Conservation (phyloP, 2,329 filamentous ascomycete genomes). For the Paraconiothyrium sp. region DNA sequence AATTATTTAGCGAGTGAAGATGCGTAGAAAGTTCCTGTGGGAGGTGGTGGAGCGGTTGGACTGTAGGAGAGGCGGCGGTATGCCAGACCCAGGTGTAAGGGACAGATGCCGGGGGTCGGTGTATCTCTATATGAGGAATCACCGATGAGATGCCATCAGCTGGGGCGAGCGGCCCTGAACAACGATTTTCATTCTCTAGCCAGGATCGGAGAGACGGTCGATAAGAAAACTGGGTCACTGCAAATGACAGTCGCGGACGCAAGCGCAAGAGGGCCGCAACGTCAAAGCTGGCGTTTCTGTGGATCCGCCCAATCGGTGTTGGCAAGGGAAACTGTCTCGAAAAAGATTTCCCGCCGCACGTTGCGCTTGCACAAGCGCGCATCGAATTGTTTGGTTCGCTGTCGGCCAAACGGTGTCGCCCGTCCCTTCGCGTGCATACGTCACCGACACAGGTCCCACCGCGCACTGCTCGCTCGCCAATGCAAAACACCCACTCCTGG, state of each 20-base stretch:
- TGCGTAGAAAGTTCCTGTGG: background rate
- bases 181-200: conserved; percentile 31
- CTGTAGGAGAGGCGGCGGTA: background rate
- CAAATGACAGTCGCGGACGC: conserved; percentile 20
- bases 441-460: conserved; percentile 20
- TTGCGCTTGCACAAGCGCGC: conserved; percentile 2
- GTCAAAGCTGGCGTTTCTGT: conserved; percentile 23
- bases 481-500: background rate
- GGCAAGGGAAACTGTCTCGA: conserved; percentile 21
- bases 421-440: conserved; percentile 12
- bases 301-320: conserved; percentile 28
- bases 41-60: conserved; percentile 4
- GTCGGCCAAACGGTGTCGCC: conserved; percentile 5
- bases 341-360: conserved; percentile 7
- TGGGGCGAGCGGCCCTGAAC: conserved; percentile 30
- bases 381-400: conserved; percentile 11
- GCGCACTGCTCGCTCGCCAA: conserved; percentile 3
- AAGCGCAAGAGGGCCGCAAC: conserved; percentile 14
- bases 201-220: conserved; percentile 15
- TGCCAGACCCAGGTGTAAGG: conserved; percentile 2
- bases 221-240: conserved; percentile 31
- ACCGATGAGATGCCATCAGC: conserved; percentile 25
- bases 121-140: conserved; percentile 27
- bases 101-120: conserved; percentile 5
- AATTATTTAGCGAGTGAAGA: conserved; percentile 12